Base-by-base conservation (phyloP, 2,329 filamentous ascomycete genomes). In the Paracamarosporium sp. region DNA sequence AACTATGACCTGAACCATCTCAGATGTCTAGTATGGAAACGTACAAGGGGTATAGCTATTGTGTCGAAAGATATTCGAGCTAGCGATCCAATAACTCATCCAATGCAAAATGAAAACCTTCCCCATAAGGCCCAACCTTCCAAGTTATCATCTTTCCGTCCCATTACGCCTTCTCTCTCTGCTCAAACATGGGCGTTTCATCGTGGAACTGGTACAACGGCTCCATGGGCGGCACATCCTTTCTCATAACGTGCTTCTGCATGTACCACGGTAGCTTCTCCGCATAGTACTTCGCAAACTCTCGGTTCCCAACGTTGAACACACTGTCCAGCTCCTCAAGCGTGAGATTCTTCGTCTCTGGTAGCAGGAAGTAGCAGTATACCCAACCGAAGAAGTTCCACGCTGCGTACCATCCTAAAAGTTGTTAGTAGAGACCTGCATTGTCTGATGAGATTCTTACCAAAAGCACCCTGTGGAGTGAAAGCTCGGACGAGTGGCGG, bases 351-450 rank as follows among this genome's bases (percentile, higher is more conserved):
- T 73, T 73, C 3, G 71, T 74, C 56, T 73, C 69, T 0, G 71
- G 71, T 1, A 73, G 56, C 12, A 72, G 43, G 55, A 73, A 73
- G 40, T 71, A 70, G 28, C 56, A 63, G 48, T 70, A 71, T 2
- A 84, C 20, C 77, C 82, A 85, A 3, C 82, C 82, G 22, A 84
- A 74, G n/a, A 85, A 60, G 67, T 84, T 85, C 78, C 83, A 82
- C 0, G 74, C 81, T 0, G 83, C 85, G 62, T 86, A 86, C 79
- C 83, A 86, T 8, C 79, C 79, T n/a, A n/a, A n/a, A n/a, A n/a
- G n/a, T n/a, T n/a, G n/a, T n/a, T n/a, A n/a, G n/a, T n/a, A n/a
- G n/a, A n/a, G n/a, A n/a, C n/a, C n/a, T n/a, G n/a, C n/a, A n/a
- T n/a, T n/a, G n/a, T n/a, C n/a, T n/a, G n/a, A n/a, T n/a, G n/a